Percentiles rank a stretch among this genome's conserved stretches.
Evolutionary conservation across 768 basidiomycete species (phyloP).

Genomic region (Boletus fagicola): DNA sequence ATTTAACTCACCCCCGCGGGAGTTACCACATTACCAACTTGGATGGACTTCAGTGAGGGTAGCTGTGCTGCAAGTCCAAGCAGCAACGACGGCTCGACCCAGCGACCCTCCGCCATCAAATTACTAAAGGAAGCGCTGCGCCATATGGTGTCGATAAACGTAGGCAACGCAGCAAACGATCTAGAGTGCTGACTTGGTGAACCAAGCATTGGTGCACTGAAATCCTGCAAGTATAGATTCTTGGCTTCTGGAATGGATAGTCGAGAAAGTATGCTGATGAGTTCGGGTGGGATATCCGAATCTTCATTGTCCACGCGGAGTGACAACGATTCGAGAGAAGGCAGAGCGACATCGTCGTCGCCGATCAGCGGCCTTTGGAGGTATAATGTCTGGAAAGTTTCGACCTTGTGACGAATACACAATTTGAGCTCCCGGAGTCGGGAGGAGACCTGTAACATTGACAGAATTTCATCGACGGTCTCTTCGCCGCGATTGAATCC

Average conservation of each 20-base stretch:
- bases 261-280: constrained; percentile 50
- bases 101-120: constrained; percentile 29
- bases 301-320: constrained; percentile 52
- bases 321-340: constrained; percentile 45
- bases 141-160: constrained; percentile 7
- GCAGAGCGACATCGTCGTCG: constrained; percentile 40
- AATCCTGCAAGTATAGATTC: constrained; percentile 48
- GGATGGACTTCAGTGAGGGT: constrained; percentile 15
- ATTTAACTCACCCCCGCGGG: constrained; percentile 10
- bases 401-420: constrained; percentile 46
- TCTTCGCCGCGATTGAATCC: constrained; percentile 58
- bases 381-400: constrained; percentile 17
- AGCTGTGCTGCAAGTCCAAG: constrained; percentile 13
- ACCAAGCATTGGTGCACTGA: constrained; percentile 9
- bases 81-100: constrained; percentile 19
- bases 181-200: constrained; percentile 1
- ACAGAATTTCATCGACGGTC: constrained; percentile 56
- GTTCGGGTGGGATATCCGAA: constrained; percentile 63
- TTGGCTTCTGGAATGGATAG: constrained; percentile 48
- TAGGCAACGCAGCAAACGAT: constrained; percentile 43
- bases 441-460: constrained; percentile 54
- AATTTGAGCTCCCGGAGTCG: constrained; percentile 54
- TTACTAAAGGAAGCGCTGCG: constrained; percentile 8
- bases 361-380: constrained; percentile 20
- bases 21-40: constrained; percentile 6